Evolutionary conservation across 495 filamentous ascomycete species (phyloP).

Genomic region (Chaetomium tenue): DNA sequence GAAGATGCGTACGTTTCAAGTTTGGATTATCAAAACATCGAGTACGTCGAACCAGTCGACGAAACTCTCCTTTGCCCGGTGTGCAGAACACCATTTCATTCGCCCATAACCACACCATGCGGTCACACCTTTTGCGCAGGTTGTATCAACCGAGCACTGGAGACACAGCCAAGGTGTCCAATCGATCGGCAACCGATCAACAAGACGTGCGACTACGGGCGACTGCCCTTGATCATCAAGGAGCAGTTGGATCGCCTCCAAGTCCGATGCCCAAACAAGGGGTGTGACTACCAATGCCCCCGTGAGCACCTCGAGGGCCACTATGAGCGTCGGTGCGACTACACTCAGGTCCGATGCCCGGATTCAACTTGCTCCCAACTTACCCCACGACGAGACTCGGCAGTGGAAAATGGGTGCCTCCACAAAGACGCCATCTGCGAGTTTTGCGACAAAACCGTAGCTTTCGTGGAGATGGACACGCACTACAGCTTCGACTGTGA

Average conservation of each 20-base stretch:
- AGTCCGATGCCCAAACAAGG: slow-evolving; percentile 69
- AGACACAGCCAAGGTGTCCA: slow-evolving; percentile 49
- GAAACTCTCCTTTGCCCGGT: slow-evolving; percentile 81
- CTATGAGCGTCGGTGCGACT: slow-evolving; percentile 70
- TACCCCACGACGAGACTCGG: slow-evolving; percentile 37
- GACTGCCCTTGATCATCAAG: slow-evolving; percentile 44
- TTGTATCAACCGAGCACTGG: slow-evolving; percentile 63
- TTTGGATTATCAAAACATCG: slow-evolving; percentile 65
- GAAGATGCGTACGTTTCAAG: slow-evolving; percentile 7
- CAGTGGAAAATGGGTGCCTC: slow-evolving; percentile 47
- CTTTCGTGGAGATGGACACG: slow-evolving; percentile 43
- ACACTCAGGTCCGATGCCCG: slow-evolving; percentile 64
- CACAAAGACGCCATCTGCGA: slow-evolving; percentile 47
- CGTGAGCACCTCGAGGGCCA: slow-evolving; percentile 71
- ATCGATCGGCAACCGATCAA: slow-evolving; percentile 50
- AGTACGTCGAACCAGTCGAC: slow-evolving; percentile 67
- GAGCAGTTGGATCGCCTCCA: slow-evolving; percentile 72
- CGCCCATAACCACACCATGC: slow-evolving; percentile 68
- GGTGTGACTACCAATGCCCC: slow-evolving; percentile 61
- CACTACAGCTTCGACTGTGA: slow-evolving; percentile 42
- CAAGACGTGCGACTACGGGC: slow-evolving; percentile 30
- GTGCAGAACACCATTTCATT: slow-evolving; percentile 71
- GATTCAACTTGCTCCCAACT: slow-evolving; percentile 43
- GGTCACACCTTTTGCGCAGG: slow-evolving; percentile 67
- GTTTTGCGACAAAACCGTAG: slow-evolving; percentile 43